Evolutionary conservation across 164 flowering plant species (phyloP), one percentile per base, ranked within the genome.

Genomic region (Magnolia sinica): DNA sequence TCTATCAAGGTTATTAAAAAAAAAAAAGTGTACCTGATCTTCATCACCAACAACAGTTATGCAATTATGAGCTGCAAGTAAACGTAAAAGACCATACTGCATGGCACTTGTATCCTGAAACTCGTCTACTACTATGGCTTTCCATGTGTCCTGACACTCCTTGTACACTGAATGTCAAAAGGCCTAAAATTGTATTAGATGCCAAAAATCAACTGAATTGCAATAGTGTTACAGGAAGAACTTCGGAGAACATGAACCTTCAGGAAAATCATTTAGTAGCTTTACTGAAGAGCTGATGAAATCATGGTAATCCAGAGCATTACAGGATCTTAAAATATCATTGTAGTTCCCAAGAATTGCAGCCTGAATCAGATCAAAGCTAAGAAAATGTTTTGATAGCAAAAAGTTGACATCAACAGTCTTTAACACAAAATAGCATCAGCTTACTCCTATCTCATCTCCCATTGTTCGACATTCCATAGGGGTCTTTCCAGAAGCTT

Each of bases 301-400:
- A 84, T 95, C 98, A 82, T 95, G 97, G 86, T 95, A 95, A 86
- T 95, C 98, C 79, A 95, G 77, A 64, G 98, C 98, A 87, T 95
- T 90, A 78, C 98, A 95, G 75, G 98, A 87, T 78, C 71, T 85
- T 74, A 95, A 81, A 73, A 89, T 93, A 51, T 84, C 86, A 59
- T 86, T 82, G 81, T 95, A 95, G 78, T 88, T 85, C 71, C 73
- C 82, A 55, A 95, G 91, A 83, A 95, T 81, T 72, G 74, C 76
- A 72, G 94, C 97, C 98, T 95, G 90, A 68, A 80, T 72, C 77
- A 83, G n/a, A 78, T 73, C 50, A 73, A 11, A 79, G 37, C 2
- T 68, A 74, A 82, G 61, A 11, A 55, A 11, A 55, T 9, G 51
- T 23, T 18, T 72, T 23, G 45, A 2, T 37, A 51, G 11, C 73